phyloP scores from a whole-genome alignment of 371 early-diverging fungal genomes.

The Mucor saturninus region DNA sequence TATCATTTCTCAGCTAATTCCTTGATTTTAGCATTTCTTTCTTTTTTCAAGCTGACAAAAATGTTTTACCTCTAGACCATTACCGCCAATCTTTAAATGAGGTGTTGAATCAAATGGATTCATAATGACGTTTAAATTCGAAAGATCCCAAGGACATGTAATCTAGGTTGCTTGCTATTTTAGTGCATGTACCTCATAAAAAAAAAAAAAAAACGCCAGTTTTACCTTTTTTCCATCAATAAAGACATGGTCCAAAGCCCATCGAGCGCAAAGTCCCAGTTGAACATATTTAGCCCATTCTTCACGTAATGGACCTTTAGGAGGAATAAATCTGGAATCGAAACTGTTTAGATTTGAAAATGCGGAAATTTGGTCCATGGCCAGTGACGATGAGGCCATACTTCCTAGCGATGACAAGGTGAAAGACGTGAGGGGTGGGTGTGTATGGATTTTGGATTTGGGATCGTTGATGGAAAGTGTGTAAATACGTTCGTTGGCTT shows the following conservation, averaged over 20 bases:
- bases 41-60: neutral
- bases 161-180: slow-evolving; percentile 9
- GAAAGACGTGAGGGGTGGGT: slow-evolving; percentile 1
- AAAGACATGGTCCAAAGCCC: slow-evolving; percentile 51
- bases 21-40: neutral
- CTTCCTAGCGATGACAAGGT: slow-evolving; percentile 1
- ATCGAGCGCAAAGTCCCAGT: slow-evolving; percentile 42
- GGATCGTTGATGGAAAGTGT: slow-evolving; percentile 13
- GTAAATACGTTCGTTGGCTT: slow-evolving; percentile 32
- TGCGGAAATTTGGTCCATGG: slow-evolving; percentile 8
- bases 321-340: slow-evolving; percentile 38
- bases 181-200: neutral
- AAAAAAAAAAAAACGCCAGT: neutral
- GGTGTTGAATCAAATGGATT: slow-evolving; percentile 54
- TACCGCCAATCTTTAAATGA: slow-evolving; percentile 48
- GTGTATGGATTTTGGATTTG: slow-evolving; percentile 1
- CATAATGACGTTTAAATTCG: slow-evolving; percentile 39
- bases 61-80: slow-evolving; percentile 41
- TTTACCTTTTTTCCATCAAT: slow-evolving; percentile 29
- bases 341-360: slow-evolving; percentile 12
- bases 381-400: neutral
- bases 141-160: slow-evolving; percentile 41
- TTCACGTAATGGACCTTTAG: slow-evolving; percentile 39
- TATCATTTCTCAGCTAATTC: slow-evolving; percentile 46
- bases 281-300: slow-evolving; percentile 50